These are phyloP conservation scores for Zizania latifolia DNA, from an alignment of 176 grass and related monocot species.

Conservation along the genomic window DNA sequence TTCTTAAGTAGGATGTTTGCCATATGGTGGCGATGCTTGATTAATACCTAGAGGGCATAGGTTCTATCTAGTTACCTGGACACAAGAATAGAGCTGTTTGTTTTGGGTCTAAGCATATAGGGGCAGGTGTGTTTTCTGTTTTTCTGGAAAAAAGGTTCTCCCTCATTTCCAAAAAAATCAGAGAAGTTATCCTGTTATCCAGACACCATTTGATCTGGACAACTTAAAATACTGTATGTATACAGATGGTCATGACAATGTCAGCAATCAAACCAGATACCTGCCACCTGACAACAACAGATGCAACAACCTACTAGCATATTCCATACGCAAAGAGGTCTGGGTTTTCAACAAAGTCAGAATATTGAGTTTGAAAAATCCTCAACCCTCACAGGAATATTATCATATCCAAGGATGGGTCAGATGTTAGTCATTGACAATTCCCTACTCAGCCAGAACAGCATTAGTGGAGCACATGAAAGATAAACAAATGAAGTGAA, in stretches of 20 bases:
- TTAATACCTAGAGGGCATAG: neutral
- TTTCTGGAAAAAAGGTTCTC: neutral
- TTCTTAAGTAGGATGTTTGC: neutral
- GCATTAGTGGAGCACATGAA: neutral
- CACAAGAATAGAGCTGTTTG: neutral
- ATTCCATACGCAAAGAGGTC: neutral
- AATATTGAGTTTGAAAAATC: neutral
- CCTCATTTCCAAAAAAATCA: neutral
- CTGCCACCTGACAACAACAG: neutral
- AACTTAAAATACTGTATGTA: neutral
- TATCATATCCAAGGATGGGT: neutral
- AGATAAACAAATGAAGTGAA: neutral
- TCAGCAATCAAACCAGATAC: neutral
- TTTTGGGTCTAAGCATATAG: neutral
- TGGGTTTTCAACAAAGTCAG: neutral
- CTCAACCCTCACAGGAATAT: neutral
- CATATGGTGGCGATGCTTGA: neutral
- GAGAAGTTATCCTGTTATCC: neutral
- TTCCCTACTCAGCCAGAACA: neutral
- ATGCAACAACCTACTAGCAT: neutral
- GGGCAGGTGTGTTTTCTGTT: neutral
- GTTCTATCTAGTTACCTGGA: neutral
- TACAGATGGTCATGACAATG: neutral
- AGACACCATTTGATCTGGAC: neutral
- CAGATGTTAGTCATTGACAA: neutral